Evolutionary conservation across 2,329 filamentous ascomycete species (phyloP).

Genomic region (Alternaria triticimaculans): DNA sequence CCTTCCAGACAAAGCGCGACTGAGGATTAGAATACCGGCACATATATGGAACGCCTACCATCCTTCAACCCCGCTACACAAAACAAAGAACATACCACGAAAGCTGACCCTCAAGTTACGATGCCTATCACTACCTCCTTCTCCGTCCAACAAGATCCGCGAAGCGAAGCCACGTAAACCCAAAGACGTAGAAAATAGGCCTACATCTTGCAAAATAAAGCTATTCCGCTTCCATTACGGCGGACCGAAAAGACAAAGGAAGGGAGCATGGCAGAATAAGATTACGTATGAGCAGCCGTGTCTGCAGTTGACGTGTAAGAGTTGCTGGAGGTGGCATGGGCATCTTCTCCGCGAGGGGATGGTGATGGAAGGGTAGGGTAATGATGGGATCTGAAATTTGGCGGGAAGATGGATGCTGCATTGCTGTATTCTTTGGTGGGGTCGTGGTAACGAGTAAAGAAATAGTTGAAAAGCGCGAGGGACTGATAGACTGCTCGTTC

Average conservation of each 20-base stretch:
- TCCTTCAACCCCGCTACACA: background rate
- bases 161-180: background rate
- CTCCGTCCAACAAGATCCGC: background rate
- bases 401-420: too few species aligned
- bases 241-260: slow-evolving; percentile 8
- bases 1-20: background rate
- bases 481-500: too few species aligned
- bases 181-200: background rate
- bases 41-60: slow-evolving; percentile 19
- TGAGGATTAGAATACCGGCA: slow-evolving; percentile 15
- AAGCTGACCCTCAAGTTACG: background rate
- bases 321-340: slow-evolving; percentile 19
- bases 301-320: slow-evolving; percentile 17
- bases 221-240: slow-evolving; percentile 25
- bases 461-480: too few species aligned
- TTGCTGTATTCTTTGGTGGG: too few species aligned
- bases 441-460: too few species aligned
- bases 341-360: background rate
- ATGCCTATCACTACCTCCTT: too few species aligned
- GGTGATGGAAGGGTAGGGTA: too few species aligned
- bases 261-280: slow-evolving; percentile 6
- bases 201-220: slow-evolving; percentile 13
- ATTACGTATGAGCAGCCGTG: slow-evolving; percentile 23
- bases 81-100: background rate
- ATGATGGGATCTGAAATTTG: too few species aligned